Evolutionary conservation across 1,284 basidiomycete species (phyloP), one percentile per base, ranked within the genome.

Genomic region (Naganishia albida): DNA sequence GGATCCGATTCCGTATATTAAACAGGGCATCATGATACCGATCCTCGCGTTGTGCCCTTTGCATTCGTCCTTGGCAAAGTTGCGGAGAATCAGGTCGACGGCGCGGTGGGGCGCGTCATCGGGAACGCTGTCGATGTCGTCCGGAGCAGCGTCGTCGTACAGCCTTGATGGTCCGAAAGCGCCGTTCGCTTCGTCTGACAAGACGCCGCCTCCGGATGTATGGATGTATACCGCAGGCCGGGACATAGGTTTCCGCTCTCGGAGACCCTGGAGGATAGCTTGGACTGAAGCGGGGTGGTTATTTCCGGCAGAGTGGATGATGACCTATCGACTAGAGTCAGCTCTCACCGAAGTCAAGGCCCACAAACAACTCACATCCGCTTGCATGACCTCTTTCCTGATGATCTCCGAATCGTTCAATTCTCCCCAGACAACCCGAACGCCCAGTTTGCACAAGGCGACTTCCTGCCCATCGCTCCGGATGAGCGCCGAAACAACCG

Each of bases 61-160:
- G 10, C 16, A 15, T 20, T 49, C n/a, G 13, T 49, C n/a, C 48
- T 28, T 49, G 3, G 23, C 48, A 23, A 23, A 23, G 4, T 23
- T 49, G 23, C 26, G 13, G 23, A 49, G 18, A 20, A 49, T 8
- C 7, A 49, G 23, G 26, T 49, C 48, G 26, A 49, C 48, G 48
- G 48, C 48, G 3, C 48, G 48, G 26, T 49, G 48, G 10, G 48
- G 48, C 12, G 48, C 48, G 20, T 49, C 23, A 26, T 49, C 48
- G 18, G 48, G 8, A 26, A 49, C 48, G 26, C 48, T 49, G 48
- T 49, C 48, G 48, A 49, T 49, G 48, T 49, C 48, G 48, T 49
- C 48, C 25, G 48, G 48, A 2, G 48, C 4, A 13, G 7, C 26
- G 23, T 49, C 48, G 48, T 49, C 48, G 26, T 49, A 49, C 10